These are phyloP conservation scores for Rickenella mellea DNA, from an alignment of 768 basidiomycete species.

Conservation along the genomic window DNA sequence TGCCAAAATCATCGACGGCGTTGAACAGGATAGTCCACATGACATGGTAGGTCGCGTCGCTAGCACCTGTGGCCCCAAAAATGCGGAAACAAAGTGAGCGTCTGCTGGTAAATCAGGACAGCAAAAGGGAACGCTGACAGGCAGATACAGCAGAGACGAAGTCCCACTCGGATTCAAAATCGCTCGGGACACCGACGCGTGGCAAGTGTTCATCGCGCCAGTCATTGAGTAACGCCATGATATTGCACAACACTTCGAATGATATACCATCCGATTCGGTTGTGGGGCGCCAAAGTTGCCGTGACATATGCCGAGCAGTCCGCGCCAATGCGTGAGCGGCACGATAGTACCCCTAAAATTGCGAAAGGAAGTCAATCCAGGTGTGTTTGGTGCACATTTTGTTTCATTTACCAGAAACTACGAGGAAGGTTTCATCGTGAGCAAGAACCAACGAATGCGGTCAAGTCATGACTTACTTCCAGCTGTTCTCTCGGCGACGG, in stretches of 20 bases:
- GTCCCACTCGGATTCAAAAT: constrained; percentile 83
- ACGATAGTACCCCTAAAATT: constrained; percentile 65
- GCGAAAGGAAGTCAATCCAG: constrained; percentile 4
- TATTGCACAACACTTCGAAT: constrained; percentile 46
- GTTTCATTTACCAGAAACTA: constrained; percentile 71
- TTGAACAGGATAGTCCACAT: constrained; percentile 84
- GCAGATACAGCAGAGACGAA: constrained; percentile 71
- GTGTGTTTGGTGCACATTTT: constrained; percentile 7
- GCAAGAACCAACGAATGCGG: neutral
- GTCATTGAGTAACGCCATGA: constrained; percentile 46
- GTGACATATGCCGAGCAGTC: constrained; percentile 73
- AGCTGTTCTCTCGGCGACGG: constrained; percentile 71
- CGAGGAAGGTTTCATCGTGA: constrained; percentile 7
- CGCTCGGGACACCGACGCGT: constrained; percentile 77
- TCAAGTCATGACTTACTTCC: constrained; percentile 40
- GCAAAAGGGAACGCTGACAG: constrained; percentile 27
- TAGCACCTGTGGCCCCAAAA: constrained; percentile 66
- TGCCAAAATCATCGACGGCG: constrained; percentile 77
- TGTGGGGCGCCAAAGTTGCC: constrained; percentile 70
- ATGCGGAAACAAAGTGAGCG: constrained; percentile 35
- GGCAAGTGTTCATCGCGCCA: constrained; percentile 75
- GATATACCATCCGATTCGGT: constrained; percentile 74
- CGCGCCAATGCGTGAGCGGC: constrained; percentile 79
- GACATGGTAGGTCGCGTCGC: constrained; percentile 84
- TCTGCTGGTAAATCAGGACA: neutral